Conservation (phyloP, 441 rosid species). For the Cnidoscolus chayamansa region DNA sequence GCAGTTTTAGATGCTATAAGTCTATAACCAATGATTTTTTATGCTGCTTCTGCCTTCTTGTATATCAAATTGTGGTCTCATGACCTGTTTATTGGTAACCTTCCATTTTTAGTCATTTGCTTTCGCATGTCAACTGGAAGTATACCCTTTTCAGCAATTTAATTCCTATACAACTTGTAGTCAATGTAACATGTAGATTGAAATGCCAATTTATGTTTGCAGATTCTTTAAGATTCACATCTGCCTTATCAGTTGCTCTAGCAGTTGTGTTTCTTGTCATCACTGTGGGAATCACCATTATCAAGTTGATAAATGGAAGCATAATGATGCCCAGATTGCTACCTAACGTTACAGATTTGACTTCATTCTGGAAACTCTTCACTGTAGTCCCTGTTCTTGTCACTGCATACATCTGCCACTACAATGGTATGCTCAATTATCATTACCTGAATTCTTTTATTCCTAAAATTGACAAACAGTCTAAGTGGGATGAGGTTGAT, state of each 20-base stretch:
- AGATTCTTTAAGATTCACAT: constrained; percentile 94
- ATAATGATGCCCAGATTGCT: constrained; percentile 77
- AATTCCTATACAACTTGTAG: neutral
- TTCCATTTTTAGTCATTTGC: constrained; percentile 1
- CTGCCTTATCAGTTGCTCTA: constrained; percentile 82
- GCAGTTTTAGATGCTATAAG: constrained; percentile 1
- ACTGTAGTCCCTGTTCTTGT: constrained; percentile 90
- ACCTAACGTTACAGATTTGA: constrained; percentile 63
- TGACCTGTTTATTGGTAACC: neutral
- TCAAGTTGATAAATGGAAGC: constrained; percentile 69
- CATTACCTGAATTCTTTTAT: neutral
- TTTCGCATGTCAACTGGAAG: neutral
- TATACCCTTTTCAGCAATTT: neutral
- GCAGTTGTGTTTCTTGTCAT: constrained; percentile 87
- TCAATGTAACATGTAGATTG: constrained; percentile 1
- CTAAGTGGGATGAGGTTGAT: neutral
- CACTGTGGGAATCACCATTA: constrained; percentile 68
- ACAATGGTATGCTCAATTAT: constrained; percentile 57
- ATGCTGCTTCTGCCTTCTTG: neutral
- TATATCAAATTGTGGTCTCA: neutral
- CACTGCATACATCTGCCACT: constrained; percentile 93
- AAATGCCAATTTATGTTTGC: constrained; percentile 35
- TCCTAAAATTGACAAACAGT: neutral
- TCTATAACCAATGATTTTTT: neutral
- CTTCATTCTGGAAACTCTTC: constrained; percentile 82